Evolutionary conservation across 169 alveolate species (phyloP).

Genomic region (Plasmodium gonderi): DNA sequence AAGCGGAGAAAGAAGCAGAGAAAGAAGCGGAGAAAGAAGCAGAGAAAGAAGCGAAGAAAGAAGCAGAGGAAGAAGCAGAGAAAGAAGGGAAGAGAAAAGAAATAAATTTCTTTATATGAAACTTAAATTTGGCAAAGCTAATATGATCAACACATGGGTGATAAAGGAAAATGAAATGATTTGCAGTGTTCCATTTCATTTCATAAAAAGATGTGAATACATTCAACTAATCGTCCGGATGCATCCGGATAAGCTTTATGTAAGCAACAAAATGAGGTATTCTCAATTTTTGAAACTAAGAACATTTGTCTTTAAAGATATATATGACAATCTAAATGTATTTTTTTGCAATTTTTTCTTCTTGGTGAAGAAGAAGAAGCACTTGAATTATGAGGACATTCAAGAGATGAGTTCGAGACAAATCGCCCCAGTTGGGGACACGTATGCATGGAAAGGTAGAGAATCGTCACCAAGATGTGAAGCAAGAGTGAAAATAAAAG

Average conservation of each 20-base stretch:
- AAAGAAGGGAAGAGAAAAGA: not conserved
- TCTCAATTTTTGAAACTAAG: not conserved
- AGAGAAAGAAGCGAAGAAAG: not conserved
- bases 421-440: too few relatives aligned
- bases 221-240: conserved; percentile 8
- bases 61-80: not conserved
- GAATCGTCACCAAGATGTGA: not conserved
- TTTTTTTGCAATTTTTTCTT: conserved; percentile 14
- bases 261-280: conserved; percentile 41
- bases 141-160: not conserved
- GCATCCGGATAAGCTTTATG: not conserved
- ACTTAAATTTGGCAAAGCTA: conserved; percentile 1
- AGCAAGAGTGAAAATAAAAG: not conserved
- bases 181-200: conserved; percentile 37
- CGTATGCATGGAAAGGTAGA: not conserved
- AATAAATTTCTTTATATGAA: not conserved
- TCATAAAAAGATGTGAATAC: conserved; percentile 26
- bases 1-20: too few relatives aligned
- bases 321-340: not conserved
- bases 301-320: conserved; percentile 7
- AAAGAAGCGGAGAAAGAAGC: too few relatives aligned
- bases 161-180: not conserved
- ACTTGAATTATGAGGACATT: too few relatives aligned
- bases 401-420: too few relatives aligned
- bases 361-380: not conserved